Base-by-base conservation (phyloP, 1,284 basidiomycete genomes). In the Kalmanozyma brasiliensis region DNA sequence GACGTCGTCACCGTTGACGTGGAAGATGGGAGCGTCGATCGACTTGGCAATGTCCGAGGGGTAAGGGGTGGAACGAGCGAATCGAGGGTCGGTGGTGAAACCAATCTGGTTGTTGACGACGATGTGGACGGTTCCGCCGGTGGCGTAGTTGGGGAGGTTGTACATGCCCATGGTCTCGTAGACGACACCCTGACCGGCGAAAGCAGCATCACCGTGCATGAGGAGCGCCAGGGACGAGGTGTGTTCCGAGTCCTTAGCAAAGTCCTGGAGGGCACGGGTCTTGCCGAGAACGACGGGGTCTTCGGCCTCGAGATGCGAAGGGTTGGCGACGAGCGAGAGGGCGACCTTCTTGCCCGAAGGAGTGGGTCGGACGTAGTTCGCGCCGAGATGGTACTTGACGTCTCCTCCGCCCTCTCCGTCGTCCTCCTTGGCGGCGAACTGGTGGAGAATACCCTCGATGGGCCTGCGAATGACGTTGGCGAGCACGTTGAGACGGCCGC, bases 31-130 rank as follows among this genome's bases (percentile, higher is more conserved):
- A 0, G 96, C 89, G 80, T 99, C 96, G 80, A 98, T 98, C 44
- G 93, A 89, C 85, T 99, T 99, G 77, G 96, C 96, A 77, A 99
- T 92, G 83, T 99, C 96, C 52, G 95, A 97, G n/a, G 91, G 91
- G 85, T 99, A 98, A 36, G 96, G 92, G 2, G 96, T 99, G 14
- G 95, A 98, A 65, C 95, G 94, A 49, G 94, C 86, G 85, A 98
- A 98, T 67, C 94, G 90, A 45, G 96, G 96, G 83, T 98, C 95
- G 55, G 96, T 99, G 62, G 96, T 99, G 87, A 99, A 99, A 73
- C 96, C 96, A 68, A 98, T 97, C 84, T 99, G 96, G 86, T 99
- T 99, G 87, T 99, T 99, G 79, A 99, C 94, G 78, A 99, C 94
- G 71, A 98, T 86, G 83, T 98, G 96, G 77, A 98, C 92, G 42